Evolutionary conservation across 176 grass and related monocot species (phyloP), one percentile per base, ranked within the genome.

Genomic region (Saccharum spontaneum): DNA sequence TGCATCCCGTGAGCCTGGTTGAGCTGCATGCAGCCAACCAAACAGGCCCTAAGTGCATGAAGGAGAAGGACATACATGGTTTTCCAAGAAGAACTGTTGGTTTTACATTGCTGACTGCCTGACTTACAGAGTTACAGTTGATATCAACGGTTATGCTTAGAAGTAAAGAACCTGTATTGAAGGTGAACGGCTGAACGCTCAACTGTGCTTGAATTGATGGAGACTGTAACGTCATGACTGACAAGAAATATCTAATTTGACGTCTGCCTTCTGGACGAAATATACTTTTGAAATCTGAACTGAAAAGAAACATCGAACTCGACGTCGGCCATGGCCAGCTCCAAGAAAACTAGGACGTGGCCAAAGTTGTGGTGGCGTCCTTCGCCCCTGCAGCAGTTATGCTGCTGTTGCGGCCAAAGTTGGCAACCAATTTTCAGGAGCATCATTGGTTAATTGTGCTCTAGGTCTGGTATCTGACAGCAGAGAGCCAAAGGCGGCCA

Each of bases 401-500:
- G 67, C 10, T 8, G 33, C 75, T 48, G 36, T 10, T 10, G 48
- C 28, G 43, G 8, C 7, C 36, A 55, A 23, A 40, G 77, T 70
- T 45, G 67, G 67, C 67, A 67, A 48, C 55, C 65, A 85, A 60
- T 84, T 36, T 20, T 10, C 16, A 34, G 43, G 62, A n/a, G 44
- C 13, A 70, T 52, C 6, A 80, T 75, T 76, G 54, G 67, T 73
- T 15, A 63, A 61, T 43, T 9, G 9, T 16, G 68, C 76, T 30
- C 38, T 46, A 20, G 26, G 69, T 24, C 28, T 34, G 10, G 68
- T 38, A 20, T 13, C 49, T 66, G 20, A 74, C 15, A 54, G 69
- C 14, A 18, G 38, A 43, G 2, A n/a, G 38, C 69, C 4, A 44
- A 23, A 81, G 34, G 33, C 20, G n/a, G 54, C 38, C 40, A 77